Conservation (phyloP, 345 rosid genomes). For the Arabidopsis suecica region DNA sequence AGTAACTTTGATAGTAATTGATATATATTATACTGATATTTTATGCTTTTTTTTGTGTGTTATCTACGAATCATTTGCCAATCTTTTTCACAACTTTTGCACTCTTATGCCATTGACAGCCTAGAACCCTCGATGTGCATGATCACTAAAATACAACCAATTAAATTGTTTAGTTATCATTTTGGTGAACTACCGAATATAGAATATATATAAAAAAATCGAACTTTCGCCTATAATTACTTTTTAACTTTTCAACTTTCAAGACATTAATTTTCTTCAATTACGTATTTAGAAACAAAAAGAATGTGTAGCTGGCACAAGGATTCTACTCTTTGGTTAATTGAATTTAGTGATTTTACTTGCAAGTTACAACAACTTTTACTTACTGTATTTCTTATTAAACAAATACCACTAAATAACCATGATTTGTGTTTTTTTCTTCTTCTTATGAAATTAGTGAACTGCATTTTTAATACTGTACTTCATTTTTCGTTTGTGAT, state of each 20-base stretch:
- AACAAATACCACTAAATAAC: background rate
- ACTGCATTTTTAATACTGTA: background rate
- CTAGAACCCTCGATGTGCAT: slow-evolving; percentile 35
- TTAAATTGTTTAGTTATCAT: slow-evolving; percentile 14
- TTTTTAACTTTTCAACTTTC: slow-evolving; percentile 6
- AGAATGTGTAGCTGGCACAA: background rate
- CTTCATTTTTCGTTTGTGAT: no score
- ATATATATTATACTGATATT: slow-evolving; percentile 1
- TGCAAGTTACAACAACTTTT: background rate
- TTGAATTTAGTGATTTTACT: slow-evolving; percentile 4
- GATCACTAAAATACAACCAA: slow-evolving; percentile 4
- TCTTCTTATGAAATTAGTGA: no score
- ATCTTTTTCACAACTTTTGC: slow-evolving; percentile 37
- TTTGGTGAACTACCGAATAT: slow-evolving; percentile 35
- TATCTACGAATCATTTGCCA: slow-evolving; percentile 35
- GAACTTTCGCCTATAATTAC: no score
- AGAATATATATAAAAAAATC: background rate
- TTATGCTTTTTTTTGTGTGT: slow-evolving; percentile 18
- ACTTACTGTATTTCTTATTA: background rate
- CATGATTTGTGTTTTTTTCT: background rate
- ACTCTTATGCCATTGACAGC: slow-evolving; percentile 39
- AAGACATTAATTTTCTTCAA: slow-evolving; percentile 5
- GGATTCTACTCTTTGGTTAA: slow-evolving; percentile 26
- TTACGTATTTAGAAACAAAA: background rate
- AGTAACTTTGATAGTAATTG: background rate